phyloP scores from a whole-genome alignment of 2,329 filamentous ascomycete species.

The Neospermospora avenae region DNA sequence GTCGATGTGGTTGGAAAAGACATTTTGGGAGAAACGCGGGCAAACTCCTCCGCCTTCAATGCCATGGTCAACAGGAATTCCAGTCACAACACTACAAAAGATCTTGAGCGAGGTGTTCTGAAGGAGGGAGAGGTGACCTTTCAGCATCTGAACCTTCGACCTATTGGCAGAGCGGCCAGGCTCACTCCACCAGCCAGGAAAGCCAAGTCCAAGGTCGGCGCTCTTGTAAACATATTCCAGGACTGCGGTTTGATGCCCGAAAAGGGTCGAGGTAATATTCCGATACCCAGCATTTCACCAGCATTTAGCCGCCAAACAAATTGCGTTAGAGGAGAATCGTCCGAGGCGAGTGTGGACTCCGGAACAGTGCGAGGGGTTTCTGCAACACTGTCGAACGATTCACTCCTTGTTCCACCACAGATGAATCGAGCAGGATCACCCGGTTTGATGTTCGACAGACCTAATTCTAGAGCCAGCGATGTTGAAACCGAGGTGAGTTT shows the following conservation, averaged over 20 bases:
- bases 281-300: constrained; percentile 1
- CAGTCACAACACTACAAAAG: neutral
- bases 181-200: neutral
- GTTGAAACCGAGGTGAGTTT: constrained; percentile 2
- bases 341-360: neutral
- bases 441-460: neutral
- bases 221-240: constrained; percentile 27
- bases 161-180: constrained; percentile 16
- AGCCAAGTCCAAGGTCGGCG: constrained; percentile 11
- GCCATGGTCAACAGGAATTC: no score
- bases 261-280: constrained; percentile 4
- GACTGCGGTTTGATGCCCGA: constrained; percentile 21
- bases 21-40: neutral
- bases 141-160: constrained; percentile 13
- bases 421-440: neutral
- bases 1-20: neutral
- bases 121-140: neutral
- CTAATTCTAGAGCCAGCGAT: constrained; percentile 1
- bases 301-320: neutral
- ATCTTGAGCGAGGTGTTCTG: neutral
- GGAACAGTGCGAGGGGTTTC: neutral
- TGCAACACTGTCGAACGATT: neutral
- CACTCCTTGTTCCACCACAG: neutral
- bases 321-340: neutral
- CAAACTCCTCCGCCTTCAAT: neutral